A percentile compares a stretch with the other conserved stretches of the same genome.
Conservation (phyloP, 1,284 basidiomycete genomes). For the Polyporus tsugae region DNA sequence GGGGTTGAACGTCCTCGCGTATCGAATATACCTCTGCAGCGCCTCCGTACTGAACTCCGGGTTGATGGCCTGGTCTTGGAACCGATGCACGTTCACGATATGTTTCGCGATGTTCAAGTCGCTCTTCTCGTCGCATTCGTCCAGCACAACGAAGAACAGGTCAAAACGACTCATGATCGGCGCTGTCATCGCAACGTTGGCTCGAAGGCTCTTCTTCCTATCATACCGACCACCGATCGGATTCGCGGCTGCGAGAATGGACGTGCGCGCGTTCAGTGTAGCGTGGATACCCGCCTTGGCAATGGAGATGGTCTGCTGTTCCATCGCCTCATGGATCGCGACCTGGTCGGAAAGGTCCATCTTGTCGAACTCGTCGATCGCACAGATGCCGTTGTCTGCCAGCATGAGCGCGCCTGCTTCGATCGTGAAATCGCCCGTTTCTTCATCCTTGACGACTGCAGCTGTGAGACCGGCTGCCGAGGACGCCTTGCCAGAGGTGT, state of each 20-base stretch:
- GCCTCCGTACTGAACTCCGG: conserved; percentile 98
- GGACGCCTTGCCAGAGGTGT: conserved; percentile 99
- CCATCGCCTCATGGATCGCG: conserved; percentile 99
- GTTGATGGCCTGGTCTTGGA: conserved; percentile 92
- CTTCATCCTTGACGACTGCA: conserved; percentile 98
- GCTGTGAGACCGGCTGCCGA: conserved; percentile 99
- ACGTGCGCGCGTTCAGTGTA: conserved; percentile 97
- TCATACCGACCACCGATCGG: conserved; percentile 97
- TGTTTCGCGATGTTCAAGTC: conserved; percentile 96
- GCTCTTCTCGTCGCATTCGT: conserved; percentile 95
- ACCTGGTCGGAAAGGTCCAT: conserved; percentile 99
- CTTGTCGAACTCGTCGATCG: conserved; percentile 99
- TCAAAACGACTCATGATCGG: conserved; percentile 99
- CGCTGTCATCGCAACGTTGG: conserved; percentile 98
- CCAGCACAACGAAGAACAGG: conserved; percentile 97
- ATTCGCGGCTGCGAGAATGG: conserved; percentile 98
- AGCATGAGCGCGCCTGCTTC: conserved; percentile 99
- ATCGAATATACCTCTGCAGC: conserved; percentile 95
- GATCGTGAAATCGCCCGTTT: conserved; percentile 99
- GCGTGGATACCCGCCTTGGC: conserved; percentile 99
- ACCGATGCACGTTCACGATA: conserved; percentile 98
- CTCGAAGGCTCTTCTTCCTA: conserved; percentile 90
- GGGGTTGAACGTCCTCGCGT: conserved; percentile 95
- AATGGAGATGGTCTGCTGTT: conserved; percentile 99
- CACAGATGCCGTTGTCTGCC: conserved; percentile 99